Base-by-base conservation (phyloP, 192 early-diverging fungal species). In the Glomus cerebriforme region DNA sequence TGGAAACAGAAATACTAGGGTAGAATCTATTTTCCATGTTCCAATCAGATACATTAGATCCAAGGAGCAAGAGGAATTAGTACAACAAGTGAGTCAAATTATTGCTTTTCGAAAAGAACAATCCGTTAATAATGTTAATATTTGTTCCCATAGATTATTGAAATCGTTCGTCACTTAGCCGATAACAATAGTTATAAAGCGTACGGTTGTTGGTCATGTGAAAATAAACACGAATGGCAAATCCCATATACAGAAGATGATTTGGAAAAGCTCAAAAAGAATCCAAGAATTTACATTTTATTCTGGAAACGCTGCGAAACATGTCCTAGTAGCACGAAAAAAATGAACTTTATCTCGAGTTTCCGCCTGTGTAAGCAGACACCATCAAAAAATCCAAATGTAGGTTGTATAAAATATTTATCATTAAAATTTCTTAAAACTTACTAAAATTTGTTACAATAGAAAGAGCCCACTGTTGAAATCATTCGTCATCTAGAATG, bases 401-500 rank as follows among this genome's bases (percentile, higher is more conserved):
- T 22, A 17, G 4, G 49, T 54, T 19, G n/a, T n/a, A n/a, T n/a
- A 19, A 54, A 19, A 6, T 0, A 54, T n/a, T n/a, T n/a, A n/a
- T n/a, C 0, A 17, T 19, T 1, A 39, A 54, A 19, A 19, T 54
- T 49, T 49, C 15, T 49, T 54, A 19, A 3, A 54, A 4, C 5
- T 1, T 54, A 54, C 13, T 54, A 5, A 19, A 54, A 19, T 19
- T 54, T 9, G 1, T 54, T 54, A 17, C 17, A n/a, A 0, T 17
- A 54, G 49, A 54, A 22, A 22, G 19, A 22, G 15, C 6, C 49
- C 0, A 54, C 49, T 17, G 6, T 54, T 17, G 70, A 73, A 4
- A 31, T 73, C 7, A 73, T 58, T 12, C 43, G 43, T 49, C 70
- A 73, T 9, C 29, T 73, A 54, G 26, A 34, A 54, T 73, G 47